Percentiles rank a stretch among this genome's conserved stretches.
phyloP scores from a whole-genome alignment of 176 grass and related monocot genomes.

The Zizania latifolia region DNA sequence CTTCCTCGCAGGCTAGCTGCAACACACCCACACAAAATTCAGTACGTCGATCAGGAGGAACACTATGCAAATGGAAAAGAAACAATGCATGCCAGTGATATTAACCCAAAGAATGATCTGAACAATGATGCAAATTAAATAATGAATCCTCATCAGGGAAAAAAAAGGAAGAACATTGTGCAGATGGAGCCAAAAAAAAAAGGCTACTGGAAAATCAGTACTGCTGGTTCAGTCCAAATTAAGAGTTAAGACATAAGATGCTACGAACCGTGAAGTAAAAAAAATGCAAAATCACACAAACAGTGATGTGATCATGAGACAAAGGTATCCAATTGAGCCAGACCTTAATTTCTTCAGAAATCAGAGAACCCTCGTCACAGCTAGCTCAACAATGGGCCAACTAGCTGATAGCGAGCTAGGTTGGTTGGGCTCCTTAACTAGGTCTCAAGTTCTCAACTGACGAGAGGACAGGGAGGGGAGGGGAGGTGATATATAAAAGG shows the following conservation, averaged over 20 bases:
- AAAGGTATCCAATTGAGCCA: not conserved
- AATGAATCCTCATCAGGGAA: too few relatives aligned
- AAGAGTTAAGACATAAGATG: too few relatives aligned
- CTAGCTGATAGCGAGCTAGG: not conserved
- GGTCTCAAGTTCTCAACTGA: not conserved
- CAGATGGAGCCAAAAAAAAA: too few relatives aligned
- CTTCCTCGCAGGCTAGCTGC: not conserved
- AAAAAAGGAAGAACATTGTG: too few relatives aligned
- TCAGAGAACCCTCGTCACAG: not conserved
- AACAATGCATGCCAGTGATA: not conserved
- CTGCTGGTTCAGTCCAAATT: too few relatives aligned
- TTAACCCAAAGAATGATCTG: too few relatives aligned
- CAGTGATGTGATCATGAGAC: not conserved
- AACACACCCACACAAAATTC: not conserved
- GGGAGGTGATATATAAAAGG: conserved; percentile 26
- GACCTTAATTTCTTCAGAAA: conserved; percentile 33
- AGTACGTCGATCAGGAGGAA: too few relatives aligned
- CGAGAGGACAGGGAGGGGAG: not conserved
- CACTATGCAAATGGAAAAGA: too few relatives aligned
- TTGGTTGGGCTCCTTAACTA: conserved; percentile 1
- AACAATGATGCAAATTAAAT: too few relatives aligned
- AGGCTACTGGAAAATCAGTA: too few relatives aligned
- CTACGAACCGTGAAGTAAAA: too few relatives aligned
- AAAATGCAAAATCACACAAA: too few relatives aligned
- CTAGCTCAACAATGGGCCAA: not conserved